These are phyloP conservation scores for Penicillium egyptiacum DNA, from an alignment of 495 filamentous ascomycete species.

Conservation along the genomic window DNA sequence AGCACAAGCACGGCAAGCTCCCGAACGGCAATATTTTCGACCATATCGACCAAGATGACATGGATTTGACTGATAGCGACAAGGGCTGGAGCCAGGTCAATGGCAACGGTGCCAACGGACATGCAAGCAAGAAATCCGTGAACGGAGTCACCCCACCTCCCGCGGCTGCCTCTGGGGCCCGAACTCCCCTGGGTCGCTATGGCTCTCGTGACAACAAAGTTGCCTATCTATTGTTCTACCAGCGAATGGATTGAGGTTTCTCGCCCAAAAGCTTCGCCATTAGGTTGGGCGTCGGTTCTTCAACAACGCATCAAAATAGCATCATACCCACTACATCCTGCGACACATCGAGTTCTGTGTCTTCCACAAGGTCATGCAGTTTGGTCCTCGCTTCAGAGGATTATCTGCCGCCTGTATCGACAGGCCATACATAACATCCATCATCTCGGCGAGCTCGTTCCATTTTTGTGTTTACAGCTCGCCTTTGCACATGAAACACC, in stretches of 20 bases:
- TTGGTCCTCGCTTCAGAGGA: constrained; percentile 7
- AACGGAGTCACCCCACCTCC: constrained; percentile 60
- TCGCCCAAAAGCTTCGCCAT: constrained; percentile 5
- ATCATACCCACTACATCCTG: constrained; percentile 18
- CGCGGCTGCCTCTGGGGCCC: constrained; percentile 53
- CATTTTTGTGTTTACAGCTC: constrained; percentile 6
- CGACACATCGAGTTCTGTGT: constrained; percentile 8
- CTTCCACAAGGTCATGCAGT: constrained; percentile 12
- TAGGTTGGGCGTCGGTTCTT: constrained; percentile 1
- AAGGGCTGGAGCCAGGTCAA: constrained; percentile 86
- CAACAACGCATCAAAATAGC: constrained; percentile 9
- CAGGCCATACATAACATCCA: constrained; percentile 24
- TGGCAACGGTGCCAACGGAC: constrained; percentile 47
- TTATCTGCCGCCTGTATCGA: constrained; percentile 9
- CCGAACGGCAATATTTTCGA: constrained; percentile 67
- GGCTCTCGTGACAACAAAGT: constrained; percentile 90
- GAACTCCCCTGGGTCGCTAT: constrained; percentile 62
- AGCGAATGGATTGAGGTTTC: constrained; percentile 57
- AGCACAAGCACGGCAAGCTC: constrained; percentile 59
- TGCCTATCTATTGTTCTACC: constrained; percentile 94
- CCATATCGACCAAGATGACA: constrained; percentile 66
- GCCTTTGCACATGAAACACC: constrained; percentile 9
- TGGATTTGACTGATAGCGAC: constrained; percentile 56
- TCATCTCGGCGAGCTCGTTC: constrained; percentile 6
- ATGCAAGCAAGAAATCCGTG: constrained; percentile 62